A percentile compares a stretch with the other conserved stretches of the same genome.
phyloP scores from a whole-genome alignment of 2,329 filamentous ascomycete genomes.

The Botrytis porri region DNA sequence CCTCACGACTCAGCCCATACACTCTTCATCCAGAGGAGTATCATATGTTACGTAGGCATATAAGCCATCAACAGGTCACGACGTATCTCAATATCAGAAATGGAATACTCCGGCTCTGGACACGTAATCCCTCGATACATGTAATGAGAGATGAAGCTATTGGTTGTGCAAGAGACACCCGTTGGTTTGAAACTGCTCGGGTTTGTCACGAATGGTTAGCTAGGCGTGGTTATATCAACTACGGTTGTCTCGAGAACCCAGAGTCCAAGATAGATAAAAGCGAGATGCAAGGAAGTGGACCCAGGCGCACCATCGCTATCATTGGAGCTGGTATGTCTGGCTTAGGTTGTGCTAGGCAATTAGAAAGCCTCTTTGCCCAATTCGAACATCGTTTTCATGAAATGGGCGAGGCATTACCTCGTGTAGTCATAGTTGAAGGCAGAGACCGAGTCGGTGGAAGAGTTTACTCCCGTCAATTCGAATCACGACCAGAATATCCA shows the following conservation, averaged over 20 bases:
- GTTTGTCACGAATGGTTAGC: conserved; percentile 92
- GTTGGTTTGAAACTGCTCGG: conserved; percentile 86
- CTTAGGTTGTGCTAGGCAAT: conserved; percentile 84
- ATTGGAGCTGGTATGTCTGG: conserved; percentile 95
- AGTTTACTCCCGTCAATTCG: conserved; percentile 77
- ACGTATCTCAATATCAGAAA: conserved; percentile 96
- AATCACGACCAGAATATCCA: conserved; percentile 57
- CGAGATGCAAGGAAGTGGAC: conserved; percentile 41
- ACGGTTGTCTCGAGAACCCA: conserved; percentile 77
- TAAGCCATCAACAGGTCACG: conserved; percentile 86
- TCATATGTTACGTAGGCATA: conserved; percentile 70
- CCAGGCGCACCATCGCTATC: conserved; percentile 73
- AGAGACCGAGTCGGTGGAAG: conserved; percentile 84
- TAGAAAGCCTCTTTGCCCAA: conserved; percentile 82
- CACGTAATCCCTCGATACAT: conserved; percentile 76
- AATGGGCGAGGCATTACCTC: conserved; percentile 65
- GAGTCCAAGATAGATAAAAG: conserved; percentile 39
- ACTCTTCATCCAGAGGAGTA: conserved; percentile 84
- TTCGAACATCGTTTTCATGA: conserved; percentile 66
- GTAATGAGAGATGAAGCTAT: conserved; percentile 83
- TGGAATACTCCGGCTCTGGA: conserved; percentile 87
- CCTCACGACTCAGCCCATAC: conserved; percentile 86
- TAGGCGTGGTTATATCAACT: conserved; percentile 92
- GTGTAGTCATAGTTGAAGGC: conserved; percentile 80
- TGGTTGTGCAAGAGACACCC: conserved; percentile 80